phyloP scores from a whole-genome alignment of 495 filamentous ascomycete genomes.

The Hypoxylon perforatum region DNA sequence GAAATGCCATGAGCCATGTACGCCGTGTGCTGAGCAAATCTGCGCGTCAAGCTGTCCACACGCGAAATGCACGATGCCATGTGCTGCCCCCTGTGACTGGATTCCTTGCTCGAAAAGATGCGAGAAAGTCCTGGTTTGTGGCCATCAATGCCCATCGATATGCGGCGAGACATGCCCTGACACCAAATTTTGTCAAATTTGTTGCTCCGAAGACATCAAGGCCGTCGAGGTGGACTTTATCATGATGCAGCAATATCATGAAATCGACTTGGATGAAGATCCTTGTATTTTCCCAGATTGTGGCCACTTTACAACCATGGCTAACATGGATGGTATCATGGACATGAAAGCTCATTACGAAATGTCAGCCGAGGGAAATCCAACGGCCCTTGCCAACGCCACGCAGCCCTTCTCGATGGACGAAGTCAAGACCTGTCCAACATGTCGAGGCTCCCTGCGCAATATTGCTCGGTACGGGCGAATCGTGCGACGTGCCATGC shows the following conservation, averaged over 20 bases:
- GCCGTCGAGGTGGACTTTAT: slow-evolving; percentile 66
- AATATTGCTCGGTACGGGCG: slow-evolving; percentile 74
- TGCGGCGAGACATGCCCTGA: slow-evolving; percentile 75
- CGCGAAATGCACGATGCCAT: slow-evolving; percentile 71
- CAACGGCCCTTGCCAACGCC: slow-evolving; percentile 54
- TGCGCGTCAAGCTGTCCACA: slow-evolving; percentile 71
- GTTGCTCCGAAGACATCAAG: slow-evolving; percentile 57
- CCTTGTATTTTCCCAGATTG: slow-evolving; percentile 76
- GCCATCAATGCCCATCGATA: slow-evolving; percentile 72
- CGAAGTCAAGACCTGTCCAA: slow-evolving; percentile 69
- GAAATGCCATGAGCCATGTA: slow-evolving; percentile 71
- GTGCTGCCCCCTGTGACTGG: slow-evolving; percentile 75
- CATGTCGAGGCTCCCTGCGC: slow-evolving; percentile 71
- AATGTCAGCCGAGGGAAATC: slow-evolving; percentile 54
- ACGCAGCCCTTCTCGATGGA: slow-evolving; percentile 64
- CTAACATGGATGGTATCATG: slow-evolving; percentile 75
- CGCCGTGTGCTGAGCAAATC: slow-evolving; percentile 67
- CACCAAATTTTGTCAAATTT: slow-evolving; percentile 65
- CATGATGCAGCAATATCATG: slow-evolving; percentile 60
- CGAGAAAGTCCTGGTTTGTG: slow-evolving; percentile 65
- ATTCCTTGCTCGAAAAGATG: slow-evolving; percentile 76
- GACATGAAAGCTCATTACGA: slow-evolving; percentile 69
- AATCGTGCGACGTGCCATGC: slow-evolving; percentile 68
- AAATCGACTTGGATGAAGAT: slow-evolving; percentile 67
- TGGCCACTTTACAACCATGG: slow-evolving; percentile 72